Base-by-base conservation (phyloP, 176 grass and related monocot species). In the Carex scoparia region DNA sequence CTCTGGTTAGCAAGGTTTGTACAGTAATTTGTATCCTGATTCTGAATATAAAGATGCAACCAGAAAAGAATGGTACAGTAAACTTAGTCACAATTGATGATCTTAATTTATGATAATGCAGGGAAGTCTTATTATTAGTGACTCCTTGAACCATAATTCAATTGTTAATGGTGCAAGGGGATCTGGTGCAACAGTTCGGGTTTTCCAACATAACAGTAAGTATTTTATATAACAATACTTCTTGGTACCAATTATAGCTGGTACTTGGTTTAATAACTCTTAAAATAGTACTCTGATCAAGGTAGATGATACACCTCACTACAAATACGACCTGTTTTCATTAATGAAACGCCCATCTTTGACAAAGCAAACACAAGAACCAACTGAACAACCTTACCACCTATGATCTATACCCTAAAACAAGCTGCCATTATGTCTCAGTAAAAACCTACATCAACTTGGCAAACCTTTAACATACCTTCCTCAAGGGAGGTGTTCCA, bases 181-280 rank as follows among this genome's bases (percentile, higher is more conserved):
- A 81, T 94, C 94, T 77, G 89, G 92, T 62, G 92, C 94, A 55
- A 90, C 92, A 78, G 92, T 97, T 64, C 86, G 75, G 19, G 92
- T 97, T 84, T 94, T 94, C 85, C 94, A 97, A 90, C 90, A 97
- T 85, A 97, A 94, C 87, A 97, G 94, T 97, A 93, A 91, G 94
- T 77, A 85, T 38, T 49, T 70, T 40, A 70, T 51, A 31, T 18
- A 37, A 53, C 71, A 38, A 38, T 72, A 49, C 69, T 72, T 7
- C 5, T 72, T 72, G 69, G 38, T 72, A 10, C 18, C 15, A 72
- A 15, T 72, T 23, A 16, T 23, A 72, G 15, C 40, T 71, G 16
- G 68, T 71, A 44, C 15, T 46, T 71, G 33, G 33, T 70, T 70
- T 70, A 35, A 42, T 68, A 46, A 44, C 19, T n/a, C 14, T 5